Percentiles rank a stretch among this genome's conserved stretches.
Evolutionary conservation across 2,329 filamentous ascomycete species (phyloP).

Genomic region (Ophiocordyceps camponoti-leonardi): DNA sequence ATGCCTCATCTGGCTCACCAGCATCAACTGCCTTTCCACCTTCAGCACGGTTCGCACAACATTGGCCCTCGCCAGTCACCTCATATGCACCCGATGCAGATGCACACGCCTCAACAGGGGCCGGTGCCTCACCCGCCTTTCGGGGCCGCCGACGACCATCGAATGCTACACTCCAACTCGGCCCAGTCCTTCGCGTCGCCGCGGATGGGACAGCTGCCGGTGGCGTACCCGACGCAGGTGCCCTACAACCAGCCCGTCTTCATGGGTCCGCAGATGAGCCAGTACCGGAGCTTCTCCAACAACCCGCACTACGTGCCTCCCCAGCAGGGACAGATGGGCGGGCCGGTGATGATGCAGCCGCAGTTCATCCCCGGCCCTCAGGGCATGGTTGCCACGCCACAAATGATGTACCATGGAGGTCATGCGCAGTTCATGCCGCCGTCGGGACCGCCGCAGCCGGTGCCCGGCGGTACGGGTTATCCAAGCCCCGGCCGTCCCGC

Average conservation of each 20-base stretch:
- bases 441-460: conserved; percentile 35
- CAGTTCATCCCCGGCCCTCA: conserved; percentile 61
- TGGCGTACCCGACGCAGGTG: conserved; percentile 55
- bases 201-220: conserved; percentile 51
- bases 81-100: conserved; percentile 61
- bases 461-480: conserved; percentile 57
- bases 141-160: conserved; percentile 64
- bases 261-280: conserved; percentile 54
- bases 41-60: conserved; percentile 56
- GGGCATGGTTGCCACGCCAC: conserved; percentile 49
- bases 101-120: conserved; percentile 55
- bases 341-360: conserved; percentile 69
- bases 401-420: conserved; percentile 67
- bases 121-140: conserved; percentile 49
- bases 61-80: conserved; percentile 53
- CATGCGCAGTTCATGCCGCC: conserved; percentile 48
- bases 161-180: conserved; percentile 77
- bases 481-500: conserved; percentile 69
- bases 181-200: conserved; percentile 77
- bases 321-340: conserved; percentile 54
- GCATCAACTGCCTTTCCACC: conserved; percentile 67
- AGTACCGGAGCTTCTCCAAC: conserved; percentile 54
- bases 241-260: conserved; percentile 58
- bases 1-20: conserved; percentile 63
- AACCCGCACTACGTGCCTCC: conserved; percentile 53